Conservation (phyloP, 2,329 filamentous ascomycete genomes). For the Penicillium sp. region DNA sequence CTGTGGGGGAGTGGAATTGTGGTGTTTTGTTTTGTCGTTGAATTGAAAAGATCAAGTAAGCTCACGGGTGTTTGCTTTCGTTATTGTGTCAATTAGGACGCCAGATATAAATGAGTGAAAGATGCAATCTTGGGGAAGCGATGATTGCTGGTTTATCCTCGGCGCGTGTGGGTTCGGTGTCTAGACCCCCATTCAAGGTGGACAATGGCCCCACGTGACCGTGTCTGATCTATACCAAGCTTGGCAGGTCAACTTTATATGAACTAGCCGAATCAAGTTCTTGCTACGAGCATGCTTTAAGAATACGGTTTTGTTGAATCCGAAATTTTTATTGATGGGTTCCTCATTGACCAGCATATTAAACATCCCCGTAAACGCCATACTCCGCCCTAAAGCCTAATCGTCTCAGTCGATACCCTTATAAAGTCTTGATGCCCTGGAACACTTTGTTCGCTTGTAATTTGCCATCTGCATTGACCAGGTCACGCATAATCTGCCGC, state of each 20-base stretch:
- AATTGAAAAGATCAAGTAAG: not conserved
- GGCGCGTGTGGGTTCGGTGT: constrained; percentile 13
- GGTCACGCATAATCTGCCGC: constrained; percentile 72
- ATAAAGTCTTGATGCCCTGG: constrained; percentile 50
- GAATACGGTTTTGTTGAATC: not conserved
- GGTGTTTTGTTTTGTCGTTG: not conserved
- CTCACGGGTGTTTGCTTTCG: not conserved
- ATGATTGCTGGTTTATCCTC: not conserved
- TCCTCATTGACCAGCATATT: not conserved
- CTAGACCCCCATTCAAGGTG: constrained; percentile 12
- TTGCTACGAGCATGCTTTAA: too few relatives aligned
- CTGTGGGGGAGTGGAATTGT: constrained; percentile 10
- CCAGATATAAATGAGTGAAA: not conserved
- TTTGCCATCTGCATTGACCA: constrained; percentile 73
- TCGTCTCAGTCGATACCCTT: constrained; percentile 8
- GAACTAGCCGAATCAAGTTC: not conserved
- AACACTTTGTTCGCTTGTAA: constrained; percentile 59
- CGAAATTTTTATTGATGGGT: not conserved
- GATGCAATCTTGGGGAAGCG: not conserved
- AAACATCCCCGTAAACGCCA: constrained; percentile 11
- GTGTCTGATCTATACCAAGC: constrained; percentile 1
- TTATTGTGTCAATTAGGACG: not conserved
- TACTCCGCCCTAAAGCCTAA: constrained; percentile 6
- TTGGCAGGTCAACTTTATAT: not conserved
- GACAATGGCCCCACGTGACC: constrained; percentile 17